These are phyloP conservation scores for Phytophthora fragariae DNA, from an alignment of 352 stramenopile species.

Conservation along the genomic window DNA sequence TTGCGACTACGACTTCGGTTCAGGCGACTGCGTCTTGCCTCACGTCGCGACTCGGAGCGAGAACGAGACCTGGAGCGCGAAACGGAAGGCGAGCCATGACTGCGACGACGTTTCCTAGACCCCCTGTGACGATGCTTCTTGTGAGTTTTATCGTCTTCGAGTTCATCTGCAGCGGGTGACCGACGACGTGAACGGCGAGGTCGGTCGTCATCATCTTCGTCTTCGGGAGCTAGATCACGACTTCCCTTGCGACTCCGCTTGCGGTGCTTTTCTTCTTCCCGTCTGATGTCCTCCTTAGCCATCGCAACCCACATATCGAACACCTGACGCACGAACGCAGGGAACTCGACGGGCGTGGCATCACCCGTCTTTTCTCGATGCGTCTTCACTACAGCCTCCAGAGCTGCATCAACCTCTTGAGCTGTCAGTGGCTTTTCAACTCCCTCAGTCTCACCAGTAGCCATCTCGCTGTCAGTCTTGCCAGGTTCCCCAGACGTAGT, in stretches of 20 bases:
- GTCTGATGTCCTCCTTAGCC: conserved; percentile 43
- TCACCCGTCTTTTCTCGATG: conserved; percentile 28
- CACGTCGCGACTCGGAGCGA: conserved; percentile 35
- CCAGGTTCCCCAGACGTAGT: conserved; percentile 1
- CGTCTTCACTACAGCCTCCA: conserved; percentile 39
- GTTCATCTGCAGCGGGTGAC: conserved; percentile 33
- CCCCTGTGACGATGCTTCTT: conserved; percentile 39
- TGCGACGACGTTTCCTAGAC: conserved; percentile 35
- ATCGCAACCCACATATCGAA: conserved; percentile 52
- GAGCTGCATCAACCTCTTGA: conserved; percentile 23
- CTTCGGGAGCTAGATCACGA: conserved; percentile 17
- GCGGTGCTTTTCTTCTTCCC: conserved; percentile 30
- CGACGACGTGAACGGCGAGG: conserved; percentile 43
- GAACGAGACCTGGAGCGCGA: conserved; percentile 56
- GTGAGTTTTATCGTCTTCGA: conserved; percentile 36
- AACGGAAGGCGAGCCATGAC: conserved; percentile 33
- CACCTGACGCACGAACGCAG: conserved; percentile 47
- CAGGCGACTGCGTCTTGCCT: conserved; percentile 24
- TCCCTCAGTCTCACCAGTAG: conserved; percentile 7
- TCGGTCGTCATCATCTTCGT: conserved; percentile 31
- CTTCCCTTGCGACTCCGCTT: conserved; percentile 39
- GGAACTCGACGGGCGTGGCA: conserved; percentile 37
- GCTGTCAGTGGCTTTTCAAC: conserved; percentile 18
- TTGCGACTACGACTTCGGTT: conserved; percentile 45
- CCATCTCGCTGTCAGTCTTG: background rate